phyloP scores from a whole-genome alignment of 192 early-diverging fungal species.

The Linnemannia schmuckeri region DNA sequence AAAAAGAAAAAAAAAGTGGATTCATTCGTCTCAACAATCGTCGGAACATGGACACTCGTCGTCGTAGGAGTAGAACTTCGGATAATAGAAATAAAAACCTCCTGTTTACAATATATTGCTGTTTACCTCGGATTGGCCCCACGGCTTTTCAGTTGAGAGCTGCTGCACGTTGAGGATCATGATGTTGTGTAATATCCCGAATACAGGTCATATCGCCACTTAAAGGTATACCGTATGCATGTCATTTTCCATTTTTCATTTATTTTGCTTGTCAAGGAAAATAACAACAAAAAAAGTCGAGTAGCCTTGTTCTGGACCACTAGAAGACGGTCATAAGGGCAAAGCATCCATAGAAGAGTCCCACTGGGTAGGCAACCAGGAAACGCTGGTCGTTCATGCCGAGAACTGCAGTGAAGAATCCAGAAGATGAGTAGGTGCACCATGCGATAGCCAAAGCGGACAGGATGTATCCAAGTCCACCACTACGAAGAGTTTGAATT shows the following conservation, averaged over 20 bases:
- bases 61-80: not conserved
- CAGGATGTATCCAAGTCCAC: slow-evolving; percentile 70
- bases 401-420: slow-evolving; percentile 95
- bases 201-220: not conserved
- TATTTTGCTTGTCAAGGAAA: not conserved
- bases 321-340: slow-evolving; percentile 93
- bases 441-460: slow-evolving; percentile 84
- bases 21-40: not conserved
- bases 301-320: not conserved
- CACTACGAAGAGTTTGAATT: slow-evolving; percentile 49
- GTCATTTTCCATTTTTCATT: not conserved
- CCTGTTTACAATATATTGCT: not conserved
- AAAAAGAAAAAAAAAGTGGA: not conserved
- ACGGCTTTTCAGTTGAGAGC: not conserved
- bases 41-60: not conserved
- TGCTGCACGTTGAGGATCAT: not conserved
- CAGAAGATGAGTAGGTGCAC: slow-evolving; percentile 95
- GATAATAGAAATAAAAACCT: not conserved
- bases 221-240: not conserved
- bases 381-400: slow-evolving; percentile 93
- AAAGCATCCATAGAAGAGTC: slow-evolving; percentile 93
- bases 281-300: not conserved
- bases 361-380: slow-evolving; percentile 95
- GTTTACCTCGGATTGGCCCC: not conserved
- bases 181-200: not conserved